phyloP scores from a whole-genome alignment of 768 basidiomycete genomes.

The Rhodotorula diobovata region DNA sequence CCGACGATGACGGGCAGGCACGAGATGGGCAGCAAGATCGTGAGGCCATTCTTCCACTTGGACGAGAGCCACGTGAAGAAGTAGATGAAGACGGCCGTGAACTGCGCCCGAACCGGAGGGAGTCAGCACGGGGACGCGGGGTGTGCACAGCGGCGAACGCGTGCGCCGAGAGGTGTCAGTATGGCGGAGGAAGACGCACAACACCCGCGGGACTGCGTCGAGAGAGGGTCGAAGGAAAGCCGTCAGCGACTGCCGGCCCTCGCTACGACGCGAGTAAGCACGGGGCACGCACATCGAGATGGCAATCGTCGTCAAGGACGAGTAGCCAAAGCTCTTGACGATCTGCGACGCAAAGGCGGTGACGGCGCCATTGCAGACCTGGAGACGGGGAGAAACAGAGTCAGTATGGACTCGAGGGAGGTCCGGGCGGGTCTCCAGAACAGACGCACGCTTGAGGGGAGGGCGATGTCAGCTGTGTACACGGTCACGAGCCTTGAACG shows the following conservation, averaged over 20 bases:
- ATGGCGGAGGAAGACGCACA: not conserved
- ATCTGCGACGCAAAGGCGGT: constrained; percentile 48
- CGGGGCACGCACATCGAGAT: constrained; percentile 14
- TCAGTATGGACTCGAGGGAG: not conserved
- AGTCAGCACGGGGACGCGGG: not conserved
- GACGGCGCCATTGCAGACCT: constrained; percentile 30
- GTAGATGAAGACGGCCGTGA: constrained; percentile 47
- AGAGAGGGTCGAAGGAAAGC: not conserved
- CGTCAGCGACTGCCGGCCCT: not conserved
- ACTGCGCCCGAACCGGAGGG: not conserved
- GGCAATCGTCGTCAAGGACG: constrained; percentile 41
- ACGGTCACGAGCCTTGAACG: too few species aligned
- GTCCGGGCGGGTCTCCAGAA: too few species aligned
- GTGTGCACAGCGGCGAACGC: too few species aligned
- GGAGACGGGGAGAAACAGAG: not conserved
- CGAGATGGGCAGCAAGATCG: constrained; percentile 42
- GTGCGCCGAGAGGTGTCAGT: too few species aligned
- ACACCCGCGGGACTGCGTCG: not conserved
- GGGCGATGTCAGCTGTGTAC: too few species aligned
- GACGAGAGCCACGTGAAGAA: constrained; percentile 45
- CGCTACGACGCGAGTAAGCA: too few species aligned
- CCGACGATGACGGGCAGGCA: constrained; percentile 49
- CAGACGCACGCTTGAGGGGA: not conserved
- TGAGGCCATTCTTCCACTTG: constrained; percentile 43
- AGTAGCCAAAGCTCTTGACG: constrained; percentile 48